These are phyloP conservation scores for Saitozyma podzolica DNA, from an alignment of 768 basidiomycete genomes.

Conservation along the genomic window DNA sequence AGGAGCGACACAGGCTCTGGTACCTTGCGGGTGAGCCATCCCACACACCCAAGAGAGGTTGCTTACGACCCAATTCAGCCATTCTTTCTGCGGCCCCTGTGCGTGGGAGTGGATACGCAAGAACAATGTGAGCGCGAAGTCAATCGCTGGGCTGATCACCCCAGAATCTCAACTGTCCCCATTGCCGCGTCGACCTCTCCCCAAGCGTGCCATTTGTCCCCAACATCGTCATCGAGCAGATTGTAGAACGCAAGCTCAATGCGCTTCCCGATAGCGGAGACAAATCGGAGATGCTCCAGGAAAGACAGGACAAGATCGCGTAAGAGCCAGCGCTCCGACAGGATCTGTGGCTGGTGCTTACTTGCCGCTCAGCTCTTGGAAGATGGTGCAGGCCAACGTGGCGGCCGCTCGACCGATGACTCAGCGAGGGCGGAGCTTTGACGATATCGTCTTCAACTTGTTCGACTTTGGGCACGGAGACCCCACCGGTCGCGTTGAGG, in stretches of 20 bases:
- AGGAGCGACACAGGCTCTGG: slow-evolving; percentile 35
- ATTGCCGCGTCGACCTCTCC: slow-evolving; percentile 32
- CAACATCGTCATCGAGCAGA: slow-evolving; percentile 45
- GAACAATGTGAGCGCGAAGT: slow-evolving; percentile 23
- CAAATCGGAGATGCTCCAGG: slow-evolving; percentile 26
- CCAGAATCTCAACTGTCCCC: slow-evolving; percentile 40
- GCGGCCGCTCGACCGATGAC: slow-evolving; percentile 10
- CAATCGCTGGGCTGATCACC: background rate
- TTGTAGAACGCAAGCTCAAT: slow-evolving; percentile 39
- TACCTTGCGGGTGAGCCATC: slow-evolving; percentile 42
- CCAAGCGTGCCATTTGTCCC: slow-evolving; percentile 27
- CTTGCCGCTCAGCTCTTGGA: slow-evolving; percentile 26
- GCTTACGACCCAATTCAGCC: slow-evolving; percentile 16
- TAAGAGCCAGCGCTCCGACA: slow-evolving; percentile 10
- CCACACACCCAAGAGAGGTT: background rate
- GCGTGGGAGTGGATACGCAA: slow-evolving; percentile 43
- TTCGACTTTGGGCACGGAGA: slow-evolving; percentile 21
- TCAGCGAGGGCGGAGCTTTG: slow-evolving; percentile 16
- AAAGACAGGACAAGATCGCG: slow-evolving; percentile 36
- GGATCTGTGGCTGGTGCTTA: background rate
- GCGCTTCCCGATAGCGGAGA: slow-evolving; percentile 22
- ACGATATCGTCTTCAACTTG: slow-evolving; percentile 25
- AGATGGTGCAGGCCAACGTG: slow-evolving; percentile 23
- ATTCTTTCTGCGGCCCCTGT: slow-evolving; percentile 45
- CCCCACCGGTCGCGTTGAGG: slow-evolving; percentile 1